Evolutionary conservation across 768 basidiomycete genomes (phyloP).

Genomic region (Tylopilus balloui): DNA sequence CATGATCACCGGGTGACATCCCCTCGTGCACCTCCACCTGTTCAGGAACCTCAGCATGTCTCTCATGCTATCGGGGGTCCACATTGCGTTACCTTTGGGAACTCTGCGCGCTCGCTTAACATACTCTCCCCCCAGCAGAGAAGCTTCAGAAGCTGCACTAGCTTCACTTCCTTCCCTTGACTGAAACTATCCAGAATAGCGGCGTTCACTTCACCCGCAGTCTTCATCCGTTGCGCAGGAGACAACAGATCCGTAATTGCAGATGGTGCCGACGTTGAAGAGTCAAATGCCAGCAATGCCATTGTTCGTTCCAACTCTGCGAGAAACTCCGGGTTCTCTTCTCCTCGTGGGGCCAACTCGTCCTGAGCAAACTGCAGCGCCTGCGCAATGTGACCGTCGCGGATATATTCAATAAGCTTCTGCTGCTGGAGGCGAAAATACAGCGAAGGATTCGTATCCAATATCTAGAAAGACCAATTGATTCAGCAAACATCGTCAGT

Average conservation of each 20-base stretch:
- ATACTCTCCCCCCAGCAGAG: slow-evolving; percentile 84
- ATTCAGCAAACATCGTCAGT: slow-evolving; percentile 14
- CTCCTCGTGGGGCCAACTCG: slow-evolving; percentile 91
- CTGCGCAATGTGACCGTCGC: slow-evolving; percentile 69
- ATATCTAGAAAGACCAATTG: slow-evolving; percentile 55
- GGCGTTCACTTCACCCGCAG: slow-evolving; percentile 93
- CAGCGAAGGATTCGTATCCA: slow-evolving; percentile 90
- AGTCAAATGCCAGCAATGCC: slow-evolving; percentile 84
- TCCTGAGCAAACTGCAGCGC: slow-evolving; percentile 90
- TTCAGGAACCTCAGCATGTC: slow-evolving; percentile 22
- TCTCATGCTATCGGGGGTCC: slow-evolving; percentile 16
- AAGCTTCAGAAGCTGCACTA: slow-evolving; percentile 76
- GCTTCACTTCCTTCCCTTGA: slow-evolving; percentile 89
- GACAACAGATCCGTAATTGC: slow-evolving; percentile 76
- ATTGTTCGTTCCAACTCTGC: slow-evolving; percentile 91
- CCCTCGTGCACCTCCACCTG: slow-evolving; percentile 32
- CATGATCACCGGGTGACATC: slow-evolving; percentile 10
- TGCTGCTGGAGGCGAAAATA: slow-evolving; percentile 97
- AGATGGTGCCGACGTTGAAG: slow-evolving; percentile 48
- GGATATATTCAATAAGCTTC: slow-evolving; percentile 91
- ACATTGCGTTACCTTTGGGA: slow-evolving; percentile 59
- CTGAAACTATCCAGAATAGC: slow-evolving; percentile 90
- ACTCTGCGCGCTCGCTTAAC: slow-evolving; percentile 73
- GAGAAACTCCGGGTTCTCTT: slow-evolving; percentile 92
- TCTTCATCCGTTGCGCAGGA: slow-evolving; percentile 85